Base-by-base conservation (phyloP, 768 basidiomycete genomes). In the Sarcodon sp. region DNA sequence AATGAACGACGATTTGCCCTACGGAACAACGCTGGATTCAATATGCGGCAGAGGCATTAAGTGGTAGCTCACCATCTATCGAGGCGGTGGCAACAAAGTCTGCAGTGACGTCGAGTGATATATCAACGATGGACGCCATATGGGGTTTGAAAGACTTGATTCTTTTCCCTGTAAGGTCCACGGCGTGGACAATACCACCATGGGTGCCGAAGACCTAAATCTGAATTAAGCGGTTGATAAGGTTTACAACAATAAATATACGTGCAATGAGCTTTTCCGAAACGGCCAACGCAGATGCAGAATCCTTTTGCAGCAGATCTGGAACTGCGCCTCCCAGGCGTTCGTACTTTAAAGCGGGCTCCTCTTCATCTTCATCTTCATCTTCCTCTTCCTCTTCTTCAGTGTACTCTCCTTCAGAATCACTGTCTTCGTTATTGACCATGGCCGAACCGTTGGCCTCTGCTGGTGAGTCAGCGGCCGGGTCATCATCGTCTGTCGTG, bases 71-170 rank as follows among this genome's bases (percentile, higher is more conserved):
- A 89, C 94, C 94, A 64, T 99, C 94, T 53, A 94, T 80, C 3
- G 90, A 91, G 0, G 93, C 86, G 6, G 90, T 92, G 1, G 83
- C 91, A 6, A 98, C 77, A 57, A 91, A 97, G 50, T 96, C 91
- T 33, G 78, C 82, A 0, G 84, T 86, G 47, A 72, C 68, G 60
- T 97, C 93, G 58, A 98, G 72, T 44, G 75, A 76, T 35, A 98
- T 81, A 59, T 91, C 91, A 49, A 80, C 76, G 48, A 98, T 71
- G 9, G 88, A 88, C 0, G 93, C 93, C 33, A 79, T 69, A 59
- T 99, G 96, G 1, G 87, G 88, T 58, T 90, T 83, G 64, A 82
- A 96, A 1, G 88, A 87, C 63, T 90, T 93, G 64, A 92, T 73
- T 39, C 85, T 79, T 48, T 79, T 75, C 4, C 93, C 94, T 27